Evolutionary conservation across 2,329 filamentous ascomycete species (phyloP), one percentile per base, ranked within the genome.

Genomic region (Ophiosphaerella narmari): DNA sequence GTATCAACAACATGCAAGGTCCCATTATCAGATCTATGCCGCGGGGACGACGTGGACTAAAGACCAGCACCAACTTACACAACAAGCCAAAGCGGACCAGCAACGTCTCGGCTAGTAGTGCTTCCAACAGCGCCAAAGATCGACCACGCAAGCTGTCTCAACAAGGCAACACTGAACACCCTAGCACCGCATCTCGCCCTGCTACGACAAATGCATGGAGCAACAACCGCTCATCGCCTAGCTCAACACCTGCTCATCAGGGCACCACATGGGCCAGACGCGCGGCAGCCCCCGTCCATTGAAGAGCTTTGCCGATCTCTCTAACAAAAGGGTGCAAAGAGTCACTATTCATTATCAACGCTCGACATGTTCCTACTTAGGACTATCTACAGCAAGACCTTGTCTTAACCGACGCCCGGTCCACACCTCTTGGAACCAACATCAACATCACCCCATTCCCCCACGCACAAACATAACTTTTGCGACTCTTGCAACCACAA

Each of bases 61-160:
- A 59, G 45, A 48, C 50, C 6, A 54, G 47, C 29, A 41, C 41
- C 18, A 54, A 59, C 39, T 45, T 29, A 29, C 26, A 40, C 48
- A 72, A 37, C 48, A 72, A 70, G 52, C 56, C 61, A 11, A 69
- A 67, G 50, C 65, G 67, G 24, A 62, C 54, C 43, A 59, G 48
- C 48, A 57, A 39, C 12, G 32, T 53, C 2, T 50, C 57, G 8
- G 60, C 54, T 46, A 62, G 55, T 11, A 46, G 59, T 18, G 43
- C 63, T 39, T 48, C 49, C n/a, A 50, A 43, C 13, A 48, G 48
- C 42, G 43, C 58, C 34, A 72, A 66, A 34, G 60, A 64, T 11
- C 66, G 66, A 21, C 46, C 62, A 18, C 65, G 68, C 23, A 72
- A 72, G 48, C 55, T 65, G 7, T 66, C 68, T 13, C 65, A 69